Evolutionary conservation across 768 basidiomycete species (phyloP).

Genomic region (Rhizopogon vesiculosus): DNA sequence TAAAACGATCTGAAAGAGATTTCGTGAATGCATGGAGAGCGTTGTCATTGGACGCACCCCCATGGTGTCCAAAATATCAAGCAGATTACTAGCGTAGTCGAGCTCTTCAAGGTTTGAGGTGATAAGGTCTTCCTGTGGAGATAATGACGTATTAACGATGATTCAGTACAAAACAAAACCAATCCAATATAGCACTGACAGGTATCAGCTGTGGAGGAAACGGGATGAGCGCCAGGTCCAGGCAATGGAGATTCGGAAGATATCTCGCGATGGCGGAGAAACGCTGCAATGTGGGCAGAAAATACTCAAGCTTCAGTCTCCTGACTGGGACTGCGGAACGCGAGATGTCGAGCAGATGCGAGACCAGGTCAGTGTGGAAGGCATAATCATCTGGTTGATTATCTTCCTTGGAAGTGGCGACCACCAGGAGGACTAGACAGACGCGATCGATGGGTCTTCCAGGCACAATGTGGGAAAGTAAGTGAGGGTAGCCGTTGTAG

Average conservation of each 20-base stretch:
- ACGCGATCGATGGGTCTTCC: background rate
- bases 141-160: background rate
- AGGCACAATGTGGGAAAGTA: background rate
- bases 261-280: background rate
- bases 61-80: background rate
- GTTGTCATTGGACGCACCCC: background rate
- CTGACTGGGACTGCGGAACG: background rate
- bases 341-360: background rate
- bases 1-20: background rate
- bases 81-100: no score
- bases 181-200: background rate
- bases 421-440: background rate
- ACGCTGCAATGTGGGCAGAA: background rate
- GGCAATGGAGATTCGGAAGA: background rate
- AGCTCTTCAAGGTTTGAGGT: background rate
- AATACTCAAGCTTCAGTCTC: background rate
- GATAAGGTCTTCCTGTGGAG: background rate
- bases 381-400: background rate
- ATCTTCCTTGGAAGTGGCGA: background rate
- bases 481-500: background rate
- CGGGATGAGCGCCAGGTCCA: background rate
- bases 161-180: background rate
- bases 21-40: background rate
- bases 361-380: background rate
- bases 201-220: background rate